A percentile compares a stretch with the other conserved stretches of the same genome.
Conservation (phyloP, 129 eudicot species). For the Flaveria ramosissima region DNA sequence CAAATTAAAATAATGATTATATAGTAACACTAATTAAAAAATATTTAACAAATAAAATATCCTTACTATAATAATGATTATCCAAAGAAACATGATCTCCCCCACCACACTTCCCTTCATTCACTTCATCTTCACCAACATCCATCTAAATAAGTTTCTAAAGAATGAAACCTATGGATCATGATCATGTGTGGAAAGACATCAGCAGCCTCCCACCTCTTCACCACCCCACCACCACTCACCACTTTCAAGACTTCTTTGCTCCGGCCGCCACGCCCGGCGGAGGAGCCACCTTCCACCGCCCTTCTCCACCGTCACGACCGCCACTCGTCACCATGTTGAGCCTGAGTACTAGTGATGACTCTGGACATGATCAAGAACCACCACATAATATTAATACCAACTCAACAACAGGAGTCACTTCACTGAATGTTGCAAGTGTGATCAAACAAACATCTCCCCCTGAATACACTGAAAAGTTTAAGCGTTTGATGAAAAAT, state of each 20-base stretch:
- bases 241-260: constrained; percentile 40
- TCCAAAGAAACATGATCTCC: neutral
- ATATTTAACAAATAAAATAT: neutral
- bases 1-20: neutral
- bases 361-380: constrained; percentile 29
- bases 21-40: neutral
- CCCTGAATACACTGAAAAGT: constrained; percentile 31
- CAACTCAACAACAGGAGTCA: constrained; percentile 11
- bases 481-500: constrained; percentile 54
- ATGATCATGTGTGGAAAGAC: constrained; percentile 48
- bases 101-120: neutral
- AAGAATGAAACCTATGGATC: constrained; percentile 32
- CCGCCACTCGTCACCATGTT: constrained; percentile 37
- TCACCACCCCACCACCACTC: constrained; percentile 38
- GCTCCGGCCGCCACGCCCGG: constrained; percentile 21
- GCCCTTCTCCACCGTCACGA: constrained; percentile 26
- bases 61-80: neutral
- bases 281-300: constrained; percentile 12
- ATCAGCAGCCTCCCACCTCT: constrained; percentile 36
- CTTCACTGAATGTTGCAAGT: neutral
- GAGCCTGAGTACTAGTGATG: constrained; percentile 32
- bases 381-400: constrained; percentile 11
- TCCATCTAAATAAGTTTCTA: neutral
- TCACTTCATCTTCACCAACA: neutral
- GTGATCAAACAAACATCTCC: constrained; percentile 22